phyloP scores from a whole-genome alignment of 2,329 filamentous ascomycete genomes.

The Aplosporella prunicola region DNA sequence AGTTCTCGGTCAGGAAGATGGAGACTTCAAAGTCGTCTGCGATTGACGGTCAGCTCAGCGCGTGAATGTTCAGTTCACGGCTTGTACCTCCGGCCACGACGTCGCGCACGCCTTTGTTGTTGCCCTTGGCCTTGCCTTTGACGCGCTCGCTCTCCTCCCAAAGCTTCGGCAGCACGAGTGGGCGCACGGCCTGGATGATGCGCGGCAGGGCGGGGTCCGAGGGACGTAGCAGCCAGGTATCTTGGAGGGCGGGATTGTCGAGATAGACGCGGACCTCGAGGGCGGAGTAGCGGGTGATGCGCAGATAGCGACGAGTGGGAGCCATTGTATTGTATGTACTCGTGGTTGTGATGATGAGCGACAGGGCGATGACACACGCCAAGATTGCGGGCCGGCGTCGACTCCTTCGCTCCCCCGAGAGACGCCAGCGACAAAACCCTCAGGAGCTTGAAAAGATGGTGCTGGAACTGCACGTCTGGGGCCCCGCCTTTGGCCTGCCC shows the following conservation, averaged over 20 bases:
- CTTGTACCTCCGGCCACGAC: conserved; percentile 63
- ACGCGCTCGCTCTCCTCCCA: conserved; percentile 67
- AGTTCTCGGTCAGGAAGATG: conserved; percentile 82
- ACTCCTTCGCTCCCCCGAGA: too few species aligned
- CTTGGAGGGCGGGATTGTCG: conserved; percentile 73
- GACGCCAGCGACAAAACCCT: too few species aligned
- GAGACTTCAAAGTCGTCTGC: conserved; percentile 91
- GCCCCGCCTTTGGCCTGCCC: conserved; percentile 75
- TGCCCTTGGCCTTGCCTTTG: conserved; percentile 52
- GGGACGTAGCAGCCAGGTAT: conserved; percentile 75
- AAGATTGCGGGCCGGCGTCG: too few species aligned
- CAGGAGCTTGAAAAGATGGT: conserved; percentile 35
- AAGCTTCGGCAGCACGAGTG: conserved; percentile 80
- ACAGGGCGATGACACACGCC: too few species aligned
- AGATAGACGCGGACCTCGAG: conserved; percentile 96
- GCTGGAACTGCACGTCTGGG: conserved; percentile 80
- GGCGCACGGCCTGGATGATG: conserved; percentile 76
- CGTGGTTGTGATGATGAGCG: too few species aligned
- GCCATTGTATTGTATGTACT: too few species aligned
- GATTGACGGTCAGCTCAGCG: too few species aligned
- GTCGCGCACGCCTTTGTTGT: conserved; percentile 75
- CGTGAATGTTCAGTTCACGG: too few species aligned
- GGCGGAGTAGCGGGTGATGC: conserved; percentile 87
- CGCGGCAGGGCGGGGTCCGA: conserved; percentile 67
- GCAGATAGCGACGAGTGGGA: conserved; percentile 77